These are phyloP conservation scores for Amylocarpus encephaloides DNA, from an alignment of 2,329 filamentous ascomycete genomes.

Conservation along the genomic window DNA sequence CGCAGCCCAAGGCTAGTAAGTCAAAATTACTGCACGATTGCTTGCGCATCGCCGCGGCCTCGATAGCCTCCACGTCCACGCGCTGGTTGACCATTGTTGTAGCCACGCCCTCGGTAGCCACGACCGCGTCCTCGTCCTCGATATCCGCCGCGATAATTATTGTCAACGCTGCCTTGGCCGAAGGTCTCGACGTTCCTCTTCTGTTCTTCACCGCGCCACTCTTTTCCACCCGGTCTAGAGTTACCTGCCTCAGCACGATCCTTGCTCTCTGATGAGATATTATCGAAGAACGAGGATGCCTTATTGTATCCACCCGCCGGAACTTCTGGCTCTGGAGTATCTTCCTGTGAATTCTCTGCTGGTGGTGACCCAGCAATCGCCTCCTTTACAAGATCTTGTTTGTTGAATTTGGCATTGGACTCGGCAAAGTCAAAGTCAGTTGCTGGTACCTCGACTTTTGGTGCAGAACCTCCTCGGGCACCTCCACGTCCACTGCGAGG, in stretches of 20 bases:
- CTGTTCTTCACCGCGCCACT: slow-evolving; percentile 89
- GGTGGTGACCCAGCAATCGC: slow-evolving; percentile 73
- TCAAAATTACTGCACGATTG: slow-evolving; percentile 18
- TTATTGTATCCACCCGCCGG: slow-evolving; percentile 71
- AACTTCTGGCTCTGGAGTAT: slow-evolving; percentile 40
- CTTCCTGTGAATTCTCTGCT: slow-evolving; percentile 41
- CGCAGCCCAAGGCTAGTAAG: slow-evolving; percentile 4
- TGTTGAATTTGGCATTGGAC: slow-evolving; percentile 82
- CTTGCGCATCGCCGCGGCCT: slow-evolving; percentile 25
- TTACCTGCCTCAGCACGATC: slow-evolving; percentile 72
- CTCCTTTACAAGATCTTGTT: slow-evolving; percentile 80
- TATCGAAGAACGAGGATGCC: slow-evolving; percentile 89
- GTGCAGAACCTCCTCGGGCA: slow-evolving; percentile 33
- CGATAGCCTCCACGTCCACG: slow-evolving; percentile 27
- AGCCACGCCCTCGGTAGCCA: slow-evolving; percentile 31
- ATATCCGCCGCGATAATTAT: slow-evolving; percentile 66
- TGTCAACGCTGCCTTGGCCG: slow-evolving; percentile 90
- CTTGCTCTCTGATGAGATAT: slow-evolving; percentile 90
- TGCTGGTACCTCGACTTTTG: slow-evolving; percentile 81
- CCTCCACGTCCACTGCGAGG: slow-evolving; percentile 40
- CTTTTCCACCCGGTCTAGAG: slow-evolving; percentile 66
- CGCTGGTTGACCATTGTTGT: slow-evolving; percentile 21
- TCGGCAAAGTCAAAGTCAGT: slow-evolving; percentile 89
- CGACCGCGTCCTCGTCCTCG: slow-evolving; percentile 65
- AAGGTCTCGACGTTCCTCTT: slow-evolving; percentile 97